Base-by-base conservation (phyloP, 495 filamentous ascomycete species). In the Penicillium subrubescens region DNA sequence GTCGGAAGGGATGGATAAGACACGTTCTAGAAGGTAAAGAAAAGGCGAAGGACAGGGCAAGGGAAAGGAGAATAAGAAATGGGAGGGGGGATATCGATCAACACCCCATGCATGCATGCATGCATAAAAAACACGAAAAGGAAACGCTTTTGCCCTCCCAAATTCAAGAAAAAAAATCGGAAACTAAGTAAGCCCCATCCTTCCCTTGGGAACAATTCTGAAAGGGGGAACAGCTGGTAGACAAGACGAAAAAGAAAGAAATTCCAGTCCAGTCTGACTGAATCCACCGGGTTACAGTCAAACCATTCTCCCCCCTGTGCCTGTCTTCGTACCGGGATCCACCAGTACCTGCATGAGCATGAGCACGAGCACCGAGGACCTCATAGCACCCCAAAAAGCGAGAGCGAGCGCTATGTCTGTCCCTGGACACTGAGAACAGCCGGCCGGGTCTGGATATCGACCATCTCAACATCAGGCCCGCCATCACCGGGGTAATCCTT, bases 361-460 rank as follows among this genome's bases (percentile, higher is more conserved):
- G 2, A 39, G 8, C 14, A 25, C 17, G 25, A 27, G 25, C 25
- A 27, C 25, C 25, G 25, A 27, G 25, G 4, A 27, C 5, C n/a
- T 12, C 5, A 29, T 27, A 57, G 10, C 25, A 21, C 2, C n/a
- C n/a, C n/a, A n/a, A n/a, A n/a, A n/a, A n/a, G n/a, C n/a, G n/a
- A n/a, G n/a, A n/a, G n/a, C n/a, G n/a, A n/a, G 23, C 37, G 54
- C 48, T 72, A 76, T 33, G 70, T 70, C 37, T 65, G 60, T 10
- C 73, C 72, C 57, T 72, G 61, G 31, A 73, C 68, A 41, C 65
- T 66, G 53, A 73, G 71, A 41, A 66, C 53, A 6, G 44, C 39
- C 27, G 61, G 62, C n/a, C 59, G 63, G 1, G 68, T 8, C 31
- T 64, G 48, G 8, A 63, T 61, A 46, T 63, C 57, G 35, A 23